Evolutionary conservation across 1,284 basidiomycete genomes (phyloP), one percentile per base, ranked within the genome.

Genomic region (Cryptococcus hybrid): DNA sequence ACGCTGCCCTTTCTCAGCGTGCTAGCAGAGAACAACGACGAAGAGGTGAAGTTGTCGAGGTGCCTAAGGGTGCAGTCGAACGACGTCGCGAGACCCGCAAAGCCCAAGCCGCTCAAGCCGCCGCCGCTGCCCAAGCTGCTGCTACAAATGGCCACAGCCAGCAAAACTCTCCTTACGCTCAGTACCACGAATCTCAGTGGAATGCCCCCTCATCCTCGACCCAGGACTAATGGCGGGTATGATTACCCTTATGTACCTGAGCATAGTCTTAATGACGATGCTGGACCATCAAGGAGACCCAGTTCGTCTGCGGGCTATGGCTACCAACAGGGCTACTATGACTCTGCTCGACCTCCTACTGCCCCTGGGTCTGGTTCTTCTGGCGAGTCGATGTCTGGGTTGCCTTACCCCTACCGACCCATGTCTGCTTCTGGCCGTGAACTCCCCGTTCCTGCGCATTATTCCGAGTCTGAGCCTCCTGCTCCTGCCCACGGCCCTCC

Each of bases 1-100:
- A 96, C 66, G 88, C 91, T 36, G 85, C 84, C 51, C 89, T 96
- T 7, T 76, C 75, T 6, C 71, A 71, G 39, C 66, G 72, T 7
- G 80, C 82, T 30, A 78, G 79, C 46, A 68, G 66, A 30, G 78
- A 78, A 15, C 76, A 77, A 51, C 66, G 74, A 35, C 67, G 70
- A 52, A 67, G 76, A 30, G 75, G 76, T 3, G 75, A 78, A 51
- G 66, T 79, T 7, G 74, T 78, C n/a, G 75, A 78, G 53, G 73
- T 78, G 13, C 75, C 73, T 36, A 77, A 78, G 60, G 73, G 74
- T 47, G 71, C 73, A 0, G 64, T 75, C 13, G 74, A 76, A 60
- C 65, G 75, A 45, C 71, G 71, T 7, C 61, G 70, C 36, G 60
- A 47, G 45, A 53, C 51, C 9, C 55, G 55, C 13, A 64, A 61